Evolutionary conservation across 1,139 yeast genomes (phyloP), one percentile per base, ranked within the genome.

Genomic region (Hyphopichia wangnamkhiaoensis): DNA sequence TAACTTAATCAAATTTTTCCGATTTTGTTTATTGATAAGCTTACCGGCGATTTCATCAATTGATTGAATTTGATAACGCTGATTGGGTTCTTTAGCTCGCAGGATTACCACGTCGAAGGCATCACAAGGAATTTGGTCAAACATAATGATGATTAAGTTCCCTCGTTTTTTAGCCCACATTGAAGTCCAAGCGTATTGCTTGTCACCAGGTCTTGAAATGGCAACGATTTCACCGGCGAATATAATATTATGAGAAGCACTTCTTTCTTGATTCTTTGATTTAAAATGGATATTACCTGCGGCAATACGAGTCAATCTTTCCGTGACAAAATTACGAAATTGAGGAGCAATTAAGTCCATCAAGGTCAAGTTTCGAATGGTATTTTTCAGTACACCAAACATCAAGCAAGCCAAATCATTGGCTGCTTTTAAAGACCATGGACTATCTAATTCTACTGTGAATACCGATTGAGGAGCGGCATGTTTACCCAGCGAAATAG

Each of bases 361-460:
- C 33, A 91, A 69, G 1, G 89, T 78, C 38, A 84, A 62, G 14
- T 82, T 74, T 34, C 76, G 74, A 35, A 90, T 69, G 36, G 84
- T 82, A 24, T 69, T 71, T 52, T 82, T 80, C 43, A 87, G 80
- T 9, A 86, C 80, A 14, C 96, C 97, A 65, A 90, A 87, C 70
- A 87, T 82, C 47, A 89, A 71, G 55, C 95, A 86, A 0, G 96
- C 96, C 50, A 89, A 69, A 61, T 91, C 97, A 55, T 91, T 91
- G 7, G 95, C 91, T 6, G 95, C 91, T 50, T 80, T 79, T 34
- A 91, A 78, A 16, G 72, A 63, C 89, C 94, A 91, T 0, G 97
- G 97, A 35, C 77, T 73, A n/a, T 76, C 79, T 15, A 77, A 67
- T 10, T 80, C 82, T 31, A 94, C 87, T 0, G 96, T 89, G 59